phyloP scores from a whole-genome alignment of 257 asterid species.

The Echium plantagineum region DNA sequence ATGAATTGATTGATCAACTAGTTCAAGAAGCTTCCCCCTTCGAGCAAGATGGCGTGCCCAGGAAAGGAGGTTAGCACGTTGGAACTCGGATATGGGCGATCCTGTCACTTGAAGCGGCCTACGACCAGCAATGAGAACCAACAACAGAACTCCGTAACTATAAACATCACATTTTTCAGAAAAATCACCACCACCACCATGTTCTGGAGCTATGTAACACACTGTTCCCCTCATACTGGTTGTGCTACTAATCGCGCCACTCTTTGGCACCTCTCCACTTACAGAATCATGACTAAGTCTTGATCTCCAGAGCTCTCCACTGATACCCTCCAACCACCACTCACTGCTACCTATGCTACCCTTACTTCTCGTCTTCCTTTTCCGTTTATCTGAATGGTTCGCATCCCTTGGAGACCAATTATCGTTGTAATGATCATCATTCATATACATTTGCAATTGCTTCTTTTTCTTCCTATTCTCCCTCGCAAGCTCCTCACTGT shows the following conservation, averaged over 20 bases:
- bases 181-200: constrained; percentile 58
- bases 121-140: constrained; percentile 79
- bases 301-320: constrained; percentile 76
- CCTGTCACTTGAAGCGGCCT: constrained; percentile 96
- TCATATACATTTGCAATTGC: constrained; percentile 30
- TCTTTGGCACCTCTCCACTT: constrained; percentile 69
- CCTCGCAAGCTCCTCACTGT: constrained; percentile 80
- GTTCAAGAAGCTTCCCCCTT: constrained; percentile 80
- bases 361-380: constrained; percentile 48
- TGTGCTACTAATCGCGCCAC: constrained; percentile 88
- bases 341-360: constrained; percentile 69
- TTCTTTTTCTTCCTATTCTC: constrained; percentile 69
- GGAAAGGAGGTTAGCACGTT: constrained; percentile 77
- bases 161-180: constrained; percentile 90
- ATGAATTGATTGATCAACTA: constrained; percentile 56
- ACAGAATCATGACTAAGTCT: constrained; percentile 58
- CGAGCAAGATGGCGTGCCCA: constrained; percentile 96
- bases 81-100: constrained; percentile 87
- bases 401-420: constrained; percentile 62
- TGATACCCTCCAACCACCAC: constrained; percentile 85
- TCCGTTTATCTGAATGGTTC: constrained; percentile 30
- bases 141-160: constrained; percentile 73
- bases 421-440: constrained; percentile 45
- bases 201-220: constrained; percentile 89
- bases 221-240: constrained; percentile 96